Evolutionary conservation across 2,329 filamentous ascomycete species (phyloP).

Genomic region (Xylaria hypoxylon): DNA sequence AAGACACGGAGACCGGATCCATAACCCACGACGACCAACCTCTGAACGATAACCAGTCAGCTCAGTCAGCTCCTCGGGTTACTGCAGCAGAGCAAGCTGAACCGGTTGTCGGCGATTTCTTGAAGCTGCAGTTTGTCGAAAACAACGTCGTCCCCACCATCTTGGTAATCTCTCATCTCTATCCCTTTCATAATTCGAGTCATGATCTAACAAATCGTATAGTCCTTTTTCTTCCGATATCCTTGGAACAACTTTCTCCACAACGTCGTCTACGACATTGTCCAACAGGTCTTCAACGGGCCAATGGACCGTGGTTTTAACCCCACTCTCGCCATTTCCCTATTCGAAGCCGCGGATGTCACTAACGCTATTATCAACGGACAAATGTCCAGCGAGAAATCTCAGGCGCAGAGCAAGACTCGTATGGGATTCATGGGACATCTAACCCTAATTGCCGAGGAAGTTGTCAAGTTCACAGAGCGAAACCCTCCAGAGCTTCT

Average conservation of each 20-base stretch:
- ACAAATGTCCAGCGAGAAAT: conserved; percentile 86
- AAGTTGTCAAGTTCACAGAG: conserved; percentile 98
- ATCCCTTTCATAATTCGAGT: background rate
- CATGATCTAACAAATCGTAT: conserved; percentile 39
- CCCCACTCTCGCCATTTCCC: conserved; percentile 85
- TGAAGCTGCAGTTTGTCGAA: conserved; percentile 97
- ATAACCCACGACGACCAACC: conserved; percentile 5
- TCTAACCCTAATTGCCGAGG: conserved; percentile 94
- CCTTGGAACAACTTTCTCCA: conserved; percentile 99
- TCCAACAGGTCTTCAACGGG: conserved; percentile 98
- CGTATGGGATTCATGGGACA: conserved; percentile 98
- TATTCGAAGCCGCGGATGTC: conserved; percentile 91
- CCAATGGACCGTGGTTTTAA: conserved; percentile 98
- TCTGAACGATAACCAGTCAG: conserved; percentile 14
- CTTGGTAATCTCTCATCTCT: conserved; percentile 70
- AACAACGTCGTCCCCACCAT: conserved; percentile 95
- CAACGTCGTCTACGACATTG: conserved; percentile 98
- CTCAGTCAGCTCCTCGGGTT: conserved; percentile 22
- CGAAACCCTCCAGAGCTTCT: conserved; percentile 89
- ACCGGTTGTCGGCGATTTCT: conserved; percentile 90
- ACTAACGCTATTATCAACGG: conserved; percentile 93
- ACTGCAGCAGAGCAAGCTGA: conserved; percentile 49
- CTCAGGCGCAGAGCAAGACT: conserved; percentile 85
- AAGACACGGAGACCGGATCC: conserved; percentile 7
- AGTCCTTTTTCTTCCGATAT: conserved; percentile 98